Base-by-base conservation (phyloP, 257 asterid species). In the Thymus quinquecostatus region DNA sequence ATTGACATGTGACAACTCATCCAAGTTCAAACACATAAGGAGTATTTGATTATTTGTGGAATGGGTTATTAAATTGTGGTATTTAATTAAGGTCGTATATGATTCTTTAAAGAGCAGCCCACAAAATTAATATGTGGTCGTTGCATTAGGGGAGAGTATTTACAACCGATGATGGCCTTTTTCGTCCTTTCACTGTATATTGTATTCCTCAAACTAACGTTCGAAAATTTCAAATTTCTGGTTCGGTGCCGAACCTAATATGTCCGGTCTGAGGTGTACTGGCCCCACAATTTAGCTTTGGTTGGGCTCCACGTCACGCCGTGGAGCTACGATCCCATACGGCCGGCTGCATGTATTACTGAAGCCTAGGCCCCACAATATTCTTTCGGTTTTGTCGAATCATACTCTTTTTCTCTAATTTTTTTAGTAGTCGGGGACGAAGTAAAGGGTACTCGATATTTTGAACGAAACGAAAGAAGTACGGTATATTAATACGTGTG, bases 211-310 rank as follows among this genome's bases (percentile, higher is more conserved):
- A 43, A 59, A 56, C 75, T 78, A 91, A 91, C 96, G 97, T 87
- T 89, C 95, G 77, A 79, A 87, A 49, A 36, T 64, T 91, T 91
- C 92, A 87, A 91, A 89, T 75, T 60, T 3, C 48, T 59, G 90
- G 92, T 74, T 86, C 77, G 92, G 87, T 62, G 4, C 83, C 92
- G 82, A 75, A 82, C 82, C 91, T 80, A 71, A 29, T 33, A 60
- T 83, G 82, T 74, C 49, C 43, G 86, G 78, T 33, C 40, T 80
- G 82, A 58, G 30, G 64, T 55, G 66, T 61, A 10, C 41, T 47
- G 82, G 86, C 10, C 80, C 84, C 79, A 61, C 50, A 6, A 4
- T 49, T 79, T 53, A 75, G 79, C 21, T 1, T 43, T 40, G 28
- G 55, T 10, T 70, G 76, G 77, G 74, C 60, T 41, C 69, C 70